These are phyloP conservation scores for Podaxis sp. DNA, from an alignment of 768 basidiomycete species.

Conservation along the genomic window DNA sequence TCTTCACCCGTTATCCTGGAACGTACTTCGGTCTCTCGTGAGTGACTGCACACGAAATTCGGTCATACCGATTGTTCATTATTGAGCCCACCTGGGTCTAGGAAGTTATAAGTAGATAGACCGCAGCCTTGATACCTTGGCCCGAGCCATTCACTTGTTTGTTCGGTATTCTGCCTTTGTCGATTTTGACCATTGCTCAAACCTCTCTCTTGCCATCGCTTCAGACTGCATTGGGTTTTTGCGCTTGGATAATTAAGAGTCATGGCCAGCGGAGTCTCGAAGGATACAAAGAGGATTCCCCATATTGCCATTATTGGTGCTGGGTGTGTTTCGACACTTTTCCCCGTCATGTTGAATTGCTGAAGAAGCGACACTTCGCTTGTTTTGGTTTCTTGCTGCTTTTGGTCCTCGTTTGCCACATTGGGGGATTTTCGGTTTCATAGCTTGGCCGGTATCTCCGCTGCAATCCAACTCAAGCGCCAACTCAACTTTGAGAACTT, in stretches of 20 bases:
- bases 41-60: not conserved
- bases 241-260: not conserved
- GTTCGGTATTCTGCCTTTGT: not conserved
- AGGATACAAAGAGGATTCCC: slow-evolving; percentile 26
- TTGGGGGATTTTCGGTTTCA: not conserved
- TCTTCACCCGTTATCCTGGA: not conserved
- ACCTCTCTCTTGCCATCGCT: not conserved
- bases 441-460: slow-evolving; percentile 48
- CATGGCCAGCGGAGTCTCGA: slow-evolving; percentile 21
- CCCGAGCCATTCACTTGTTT: not conserved
- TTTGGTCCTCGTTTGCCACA: not conserved
- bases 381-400: not conserved
- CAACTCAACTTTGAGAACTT: slow-evolving; percentile 47
- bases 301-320: slow-evolving; percentile 51
- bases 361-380: not conserved
- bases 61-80: not conserved
- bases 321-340: slow-evolving; percentile 34
- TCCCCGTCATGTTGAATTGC: not conserved
- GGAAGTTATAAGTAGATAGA: not conserved
- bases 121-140: not conserved
- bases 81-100: not conserved
- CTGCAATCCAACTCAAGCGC: slow-evolving; percentile 46
- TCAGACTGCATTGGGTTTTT: not conserved
- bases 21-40: not conserved
- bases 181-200: not conserved